A percentile compares a stretch with the other conserved stretches of the same genome.
phyloP scores from a whole-genome alignment of 1,139 yeast species.

The Nakaseomyces uthaithaninus region DNA sequence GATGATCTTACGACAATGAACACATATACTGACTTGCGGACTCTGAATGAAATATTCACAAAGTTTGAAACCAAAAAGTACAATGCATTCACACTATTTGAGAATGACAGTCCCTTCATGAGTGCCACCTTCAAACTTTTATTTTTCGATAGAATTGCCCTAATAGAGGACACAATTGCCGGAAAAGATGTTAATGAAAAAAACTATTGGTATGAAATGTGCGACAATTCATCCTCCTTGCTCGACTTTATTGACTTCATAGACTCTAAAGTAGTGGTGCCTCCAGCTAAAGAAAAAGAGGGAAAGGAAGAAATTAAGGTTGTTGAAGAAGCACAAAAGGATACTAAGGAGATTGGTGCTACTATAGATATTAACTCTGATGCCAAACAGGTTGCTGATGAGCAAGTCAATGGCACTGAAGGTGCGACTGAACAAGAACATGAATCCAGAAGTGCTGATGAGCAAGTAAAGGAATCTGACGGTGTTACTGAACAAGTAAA shows the following conservation, averaged over 20 bases:
- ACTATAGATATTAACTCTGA: background rate
- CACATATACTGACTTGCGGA: conserved; percentile 25
- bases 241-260: conserved; percentile 25
- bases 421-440: background rate
- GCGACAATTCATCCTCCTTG: conserved; percentile 24
- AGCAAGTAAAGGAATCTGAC: background rate
- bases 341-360: conserved; percentile 1
- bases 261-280: conserved; percentile 21
- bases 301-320: conserved; percentile 7
- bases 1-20: conserved; percentile 17
- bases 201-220: conserved; percentile 31
- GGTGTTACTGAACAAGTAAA: background rate
- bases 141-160: conserved; percentile 28
- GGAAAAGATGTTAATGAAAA: conserved; percentile 15
- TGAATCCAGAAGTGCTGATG: background rate
- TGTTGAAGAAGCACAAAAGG: background rate
- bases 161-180: conserved; percentile 22
- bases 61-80: conserved; percentile 23
- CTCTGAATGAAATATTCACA: conserved; percentile 16
- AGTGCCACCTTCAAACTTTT: conserved; percentile 28
- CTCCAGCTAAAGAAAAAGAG: conserved; percentile 11
- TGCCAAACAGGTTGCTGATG: background rate
- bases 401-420: background rate
- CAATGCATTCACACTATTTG: conserved; percentile 25
- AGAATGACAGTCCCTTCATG: conserved; percentile 27